Percentiles rank a stretch among this genome's conserved stretches.
phyloP scores from a whole-genome alignment of 192 early-diverging fungal species.

The Rhizoclosmatium globosum region DNA sequence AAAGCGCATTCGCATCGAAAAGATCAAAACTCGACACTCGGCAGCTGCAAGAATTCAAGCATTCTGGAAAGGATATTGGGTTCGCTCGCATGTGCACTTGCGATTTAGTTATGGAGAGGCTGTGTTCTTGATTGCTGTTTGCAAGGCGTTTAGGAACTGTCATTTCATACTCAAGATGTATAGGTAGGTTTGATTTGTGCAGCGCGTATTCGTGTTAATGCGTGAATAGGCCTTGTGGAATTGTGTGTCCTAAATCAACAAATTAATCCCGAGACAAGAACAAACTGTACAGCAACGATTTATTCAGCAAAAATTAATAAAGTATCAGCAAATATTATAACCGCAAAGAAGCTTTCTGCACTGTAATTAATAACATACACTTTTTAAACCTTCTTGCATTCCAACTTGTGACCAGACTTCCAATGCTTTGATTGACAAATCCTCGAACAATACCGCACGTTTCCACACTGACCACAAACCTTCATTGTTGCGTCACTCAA shows the following conservation, averaged over 20 bases:
- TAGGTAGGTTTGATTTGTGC: slow-evolving; percentile 38
- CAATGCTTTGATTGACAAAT: not conserved
- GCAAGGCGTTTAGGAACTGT: slow-evolving; percentile 56
- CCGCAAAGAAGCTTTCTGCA: too few relatives aligned
- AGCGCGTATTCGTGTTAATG: not conserved
- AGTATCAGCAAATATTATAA: too few relatives aligned
- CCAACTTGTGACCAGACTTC: not conserved
- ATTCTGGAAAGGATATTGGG: slow-evolving; percentile 67
- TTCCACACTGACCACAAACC: not conserved
- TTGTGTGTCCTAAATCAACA: slow-evolving; percentile 51
- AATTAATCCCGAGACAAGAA: not conserved
- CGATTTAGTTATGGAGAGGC: slow-evolving; percentile 68
- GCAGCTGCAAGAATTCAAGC: slow-evolving; percentile 65
- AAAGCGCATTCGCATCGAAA: slow-evolving; percentile 54
- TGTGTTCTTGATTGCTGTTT: slow-evolving; percentile 64
- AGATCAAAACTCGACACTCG: slow-evolving; percentile 59
- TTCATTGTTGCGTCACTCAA: not conserved
- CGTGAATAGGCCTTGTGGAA: slow-evolving; percentile 46
- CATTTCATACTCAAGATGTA: slow-evolving; percentile 71
- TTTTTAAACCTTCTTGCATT: not conserved
- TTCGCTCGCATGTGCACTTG: slow-evolving; percentile 61
- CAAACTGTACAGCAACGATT: too few relatives aligned
- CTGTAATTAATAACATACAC: too few relatives aligned
- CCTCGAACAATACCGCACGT: not conserved
- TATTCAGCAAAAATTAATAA: too few relatives aligned